phyloP scores from a whole-genome alignment of 352 stramenopile species.

The Phytopythium mirpurense region DNA sequence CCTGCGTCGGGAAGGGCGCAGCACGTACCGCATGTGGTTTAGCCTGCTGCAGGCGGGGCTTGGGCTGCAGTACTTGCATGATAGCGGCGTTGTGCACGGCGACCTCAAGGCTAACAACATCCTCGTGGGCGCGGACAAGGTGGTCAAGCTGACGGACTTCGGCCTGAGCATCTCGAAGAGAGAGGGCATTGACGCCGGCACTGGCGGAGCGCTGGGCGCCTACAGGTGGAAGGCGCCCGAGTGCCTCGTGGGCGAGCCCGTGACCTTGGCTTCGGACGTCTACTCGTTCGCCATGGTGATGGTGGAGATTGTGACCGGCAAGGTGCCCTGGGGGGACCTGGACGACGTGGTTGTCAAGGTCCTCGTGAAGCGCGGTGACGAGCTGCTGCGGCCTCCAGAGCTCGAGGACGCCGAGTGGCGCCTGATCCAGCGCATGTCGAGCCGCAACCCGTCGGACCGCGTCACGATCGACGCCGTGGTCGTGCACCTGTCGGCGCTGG shows the following conservation, averaged over 20 bases:
- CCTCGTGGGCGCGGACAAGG: constrained; percentile 21
- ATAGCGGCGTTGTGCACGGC: constrained; percentile 23
- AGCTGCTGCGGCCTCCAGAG: not conserved
- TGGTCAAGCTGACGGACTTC: constrained; percentile 25
- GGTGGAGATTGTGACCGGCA: not conserved
- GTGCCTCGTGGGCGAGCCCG: constrained; percentile 8
- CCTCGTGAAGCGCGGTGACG: not conserved
- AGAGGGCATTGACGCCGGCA: not conserved
- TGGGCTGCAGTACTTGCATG: constrained; percentile 23
- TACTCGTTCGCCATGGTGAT: constrained; percentile 2
- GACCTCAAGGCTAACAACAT: constrained; percentile 35
- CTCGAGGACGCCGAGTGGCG: not conserved
- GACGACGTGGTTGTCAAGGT: not conserved
- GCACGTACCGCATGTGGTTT: constrained; percentile 8
- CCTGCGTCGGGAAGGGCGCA: constrained; percentile 4
- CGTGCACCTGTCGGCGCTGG: not conserved
- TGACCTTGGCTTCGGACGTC: not conserved
- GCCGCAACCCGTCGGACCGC: not conserved
- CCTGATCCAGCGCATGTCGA: not conserved
- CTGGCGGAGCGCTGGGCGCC: constrained; percentile 11
- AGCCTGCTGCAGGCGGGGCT: constrained; percentile 17
- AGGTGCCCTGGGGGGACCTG: not conserved
- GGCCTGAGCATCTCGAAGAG: constrained; percentile 11
- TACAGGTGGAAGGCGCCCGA: constrained; percentile 23
- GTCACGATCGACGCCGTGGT: not conserved